A percentile compares a stretch with the other conserved stretches of the same genome.
phyloP scores from a whole-genome alignment of 2,329 filamentous ascomycete genomes.

The Davidsoniella neocaledoniae region DNA sequence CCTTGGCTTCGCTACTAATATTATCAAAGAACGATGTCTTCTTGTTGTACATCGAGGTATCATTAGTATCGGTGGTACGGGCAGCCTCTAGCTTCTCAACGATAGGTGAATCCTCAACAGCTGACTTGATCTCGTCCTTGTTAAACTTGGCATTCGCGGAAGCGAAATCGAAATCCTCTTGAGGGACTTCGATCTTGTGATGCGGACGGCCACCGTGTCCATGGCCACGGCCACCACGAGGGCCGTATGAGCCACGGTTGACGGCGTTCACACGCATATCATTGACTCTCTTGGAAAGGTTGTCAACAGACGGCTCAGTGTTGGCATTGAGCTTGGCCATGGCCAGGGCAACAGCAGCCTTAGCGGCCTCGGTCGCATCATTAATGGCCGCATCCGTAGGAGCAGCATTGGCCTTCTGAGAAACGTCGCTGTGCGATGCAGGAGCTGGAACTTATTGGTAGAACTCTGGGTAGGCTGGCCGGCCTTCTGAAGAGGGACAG shows the following conservation, averaged over 20 bases:
- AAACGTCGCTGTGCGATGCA: conserved; percentile 16
- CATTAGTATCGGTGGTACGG: conserved; percentile 23
- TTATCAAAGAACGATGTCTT: conserved; percentile 91
- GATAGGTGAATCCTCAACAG: background rate
- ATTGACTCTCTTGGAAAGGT: conserved; percentile 56
- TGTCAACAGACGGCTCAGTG: conserved; percentile 38
- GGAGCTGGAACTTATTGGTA: conserved; percentile 19
- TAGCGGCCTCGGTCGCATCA: conserved; percentile 58
- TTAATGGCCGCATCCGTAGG: conserved; percentile 27
- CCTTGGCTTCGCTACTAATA: conserved; percentile 85
- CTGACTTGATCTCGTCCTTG: conserved; percentile 19
- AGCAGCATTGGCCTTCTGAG: conserved; percentile 23
- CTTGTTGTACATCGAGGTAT: conserved; percentile 62
- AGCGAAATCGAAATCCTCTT: conserved; percentile 84
- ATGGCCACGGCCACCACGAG: conserved; percentile 29
- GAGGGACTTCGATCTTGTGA: conserved; percentile 71
- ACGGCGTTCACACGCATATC: conserved; percentile 56
- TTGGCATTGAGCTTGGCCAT: conserved; percentile 49
- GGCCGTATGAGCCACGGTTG: conserved; percentile 30
- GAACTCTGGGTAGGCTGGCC: conserved; percentile 18
- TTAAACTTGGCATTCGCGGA: conserved; percentile 31
- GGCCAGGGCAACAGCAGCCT: conserved; percentile 61
- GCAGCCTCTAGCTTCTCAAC: conserved; percentile 64
- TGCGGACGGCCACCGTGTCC: conserved; percentile 22
- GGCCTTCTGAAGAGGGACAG: conserved; percentile 33